Evolutionary conservation across 2,329 filamentous ascomycete species (phyloP).

Genomic region (Phialemoniopsis sp.): DNA sequence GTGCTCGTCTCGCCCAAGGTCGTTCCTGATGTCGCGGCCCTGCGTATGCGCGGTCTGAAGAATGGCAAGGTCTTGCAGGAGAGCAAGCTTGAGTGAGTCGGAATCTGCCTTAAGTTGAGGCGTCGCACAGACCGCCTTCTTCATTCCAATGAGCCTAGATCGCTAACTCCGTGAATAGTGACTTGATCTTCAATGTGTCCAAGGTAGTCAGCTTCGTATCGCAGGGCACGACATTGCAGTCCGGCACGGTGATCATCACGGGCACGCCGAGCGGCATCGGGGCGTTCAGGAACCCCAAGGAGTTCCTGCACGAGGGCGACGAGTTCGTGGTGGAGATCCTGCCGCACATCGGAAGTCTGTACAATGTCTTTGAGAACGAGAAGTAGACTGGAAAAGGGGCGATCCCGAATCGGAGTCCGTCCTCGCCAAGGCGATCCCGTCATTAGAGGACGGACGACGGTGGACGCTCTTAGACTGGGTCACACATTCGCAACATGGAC

Average conservation of each 20-base stretch:
- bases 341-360: conserved; percentile 35
- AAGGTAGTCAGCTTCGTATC: conserved; percentile 36
- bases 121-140: too few relatives aligned
- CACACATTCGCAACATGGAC: too few relatives aligned
- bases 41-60: conserved; percentile 38
- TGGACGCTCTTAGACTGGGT: too few relatives aligned
- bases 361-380: conserved; percentile 31
- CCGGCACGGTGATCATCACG: conserved; percentile 34
- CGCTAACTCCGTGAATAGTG: conserved; percentile 22
- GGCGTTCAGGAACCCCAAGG: conserved; percentile 28
- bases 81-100: conserved; percentile 1
- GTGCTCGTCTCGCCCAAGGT: conserved; percentile 39
- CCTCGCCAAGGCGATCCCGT: too few relatives aligned
- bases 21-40: conserved; percentile 33
- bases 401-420: too few relatives aligned
- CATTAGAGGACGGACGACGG: too few relatives aligned
- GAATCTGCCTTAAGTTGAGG: too few relatives aligned
- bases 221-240: conserved; percentile 34
- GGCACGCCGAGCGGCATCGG: conserved; percentile 38
- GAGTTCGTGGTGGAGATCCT: conserved; percentile 38
- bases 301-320: conserved; percentile 30
- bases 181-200: conserved; percentile 49
- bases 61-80: conserved; percentile 25
- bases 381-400: too few relatives aligned
- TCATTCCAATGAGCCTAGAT: too few relatives aligned